Evolutionary conservation across 768 basidiomycete species (phyloP).

Genomic region (Wakefieldia striispora): DNA sequence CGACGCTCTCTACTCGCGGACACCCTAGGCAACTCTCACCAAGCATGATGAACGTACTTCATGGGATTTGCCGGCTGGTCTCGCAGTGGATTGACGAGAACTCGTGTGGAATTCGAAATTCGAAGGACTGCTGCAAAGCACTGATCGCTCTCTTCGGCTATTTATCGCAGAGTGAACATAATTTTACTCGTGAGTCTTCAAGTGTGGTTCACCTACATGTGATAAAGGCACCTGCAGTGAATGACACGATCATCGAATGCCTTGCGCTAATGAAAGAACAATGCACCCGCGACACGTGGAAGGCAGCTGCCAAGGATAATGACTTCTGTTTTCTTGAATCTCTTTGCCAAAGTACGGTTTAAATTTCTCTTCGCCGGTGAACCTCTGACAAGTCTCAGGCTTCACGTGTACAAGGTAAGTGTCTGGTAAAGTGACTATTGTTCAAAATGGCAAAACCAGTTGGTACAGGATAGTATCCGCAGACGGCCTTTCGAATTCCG

Average conservation of each 20-base stretch:
- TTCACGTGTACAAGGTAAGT: conserved; percentile 18
- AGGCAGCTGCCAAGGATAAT: conserved; percentile 12
- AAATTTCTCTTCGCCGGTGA: neutral
- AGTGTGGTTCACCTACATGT: neutral
- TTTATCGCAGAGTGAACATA: conserved; percentile 19
- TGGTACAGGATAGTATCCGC: conserved; percentile 14
- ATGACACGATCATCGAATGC: conserved; percentile 18
- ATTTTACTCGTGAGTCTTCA: conserved; percentile 15
- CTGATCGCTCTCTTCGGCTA: conserved; percentile 26
- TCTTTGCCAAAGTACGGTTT: conserved; percentile 21
- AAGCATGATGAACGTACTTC: conserved; percentile 17
- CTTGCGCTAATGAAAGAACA: conserved; percentile 10
- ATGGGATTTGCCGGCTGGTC: conserved; percentile 17
- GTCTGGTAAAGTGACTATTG: neutral
- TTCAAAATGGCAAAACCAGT: neutral
- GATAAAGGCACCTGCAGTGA: conserved; percentile 13
- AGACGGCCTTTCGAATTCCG: neutral
- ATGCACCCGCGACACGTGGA: conserved; percentile 24
- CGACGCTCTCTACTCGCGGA: conserved; percentile 11
- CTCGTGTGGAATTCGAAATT: conserved; percentile 25
- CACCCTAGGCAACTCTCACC: conserved; percentile 17
- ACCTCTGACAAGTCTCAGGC: conserved; percentile 13
- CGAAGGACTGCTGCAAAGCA: conserved; percentile 30
- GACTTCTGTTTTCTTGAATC: conserved; percentile 7
- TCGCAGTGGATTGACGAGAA: conserved; percentile 24